A percentile compares a stretch with the other conserved stretches of the same genome.
Evolutionary conservation across 176 grass and related monocot species (phyloP).

Genomic region (Pontederia paniculata): DNA sequence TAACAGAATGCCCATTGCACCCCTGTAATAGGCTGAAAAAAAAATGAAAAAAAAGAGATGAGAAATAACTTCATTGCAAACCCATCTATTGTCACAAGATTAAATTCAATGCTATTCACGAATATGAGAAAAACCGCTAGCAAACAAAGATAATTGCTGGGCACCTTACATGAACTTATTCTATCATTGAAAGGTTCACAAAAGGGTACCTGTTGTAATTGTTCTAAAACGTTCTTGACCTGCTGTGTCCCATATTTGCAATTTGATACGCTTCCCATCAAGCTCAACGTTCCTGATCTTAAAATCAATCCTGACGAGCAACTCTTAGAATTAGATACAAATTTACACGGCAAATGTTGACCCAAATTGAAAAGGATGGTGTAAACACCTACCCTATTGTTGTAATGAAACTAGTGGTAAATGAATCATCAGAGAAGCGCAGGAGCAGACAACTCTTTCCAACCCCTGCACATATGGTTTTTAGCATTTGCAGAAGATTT

Average conservation of each 20-base stretch:
- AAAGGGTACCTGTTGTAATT: constrained; percentile 14
- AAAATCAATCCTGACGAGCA: constrained; percentile 8
- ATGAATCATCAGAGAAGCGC: constrained; percentile 15
- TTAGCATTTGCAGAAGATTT: too few relatives aligned
- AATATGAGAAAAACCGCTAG: background rate
- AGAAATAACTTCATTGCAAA: background rate
- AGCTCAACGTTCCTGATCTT: constrained; percentile 20
- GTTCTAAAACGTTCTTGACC: constrained; percentile 20
- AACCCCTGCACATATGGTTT: constrained; percentile 4
- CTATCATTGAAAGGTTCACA: too few relatives aligned
- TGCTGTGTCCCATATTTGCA: constrained; percentile 22
- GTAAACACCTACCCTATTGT: constrained; percentile 9
- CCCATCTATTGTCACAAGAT: too few relatives aligned
- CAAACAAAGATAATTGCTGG: too few relatives aligned
- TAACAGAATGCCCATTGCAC: constrained; percentile 19
- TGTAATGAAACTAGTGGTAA: constrained; percentile 23
- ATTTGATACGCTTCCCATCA: constrained; percentile 18
- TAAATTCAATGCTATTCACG: background rate
- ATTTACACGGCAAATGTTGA: background rate
- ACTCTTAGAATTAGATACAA: background rate
- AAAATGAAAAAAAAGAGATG: background rate
- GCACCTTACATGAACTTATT: background rate
- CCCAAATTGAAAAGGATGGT: background rate
- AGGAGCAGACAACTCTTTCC: constrained; percentile 20
- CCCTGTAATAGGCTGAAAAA: constrained; percentile 10